Evolutionary conservation across 768 basidiomycete genomes (phyloP).

Genomic region (Coprinopsis strossmayeri): DNA sequence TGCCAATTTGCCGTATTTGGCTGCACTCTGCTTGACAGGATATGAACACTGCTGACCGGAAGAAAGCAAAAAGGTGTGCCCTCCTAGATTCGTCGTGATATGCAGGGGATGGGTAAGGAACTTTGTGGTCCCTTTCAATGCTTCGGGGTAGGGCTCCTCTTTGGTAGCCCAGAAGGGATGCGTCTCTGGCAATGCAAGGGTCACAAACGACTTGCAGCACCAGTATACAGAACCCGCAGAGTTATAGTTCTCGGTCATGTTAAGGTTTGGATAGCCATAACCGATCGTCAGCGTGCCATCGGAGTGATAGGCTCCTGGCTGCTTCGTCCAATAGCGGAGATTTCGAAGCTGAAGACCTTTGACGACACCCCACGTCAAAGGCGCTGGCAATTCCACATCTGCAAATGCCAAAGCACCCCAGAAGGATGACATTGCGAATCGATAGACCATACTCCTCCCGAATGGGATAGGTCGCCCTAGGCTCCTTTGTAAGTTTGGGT

Average conservation of each 20-base stretch:
- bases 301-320: slow-evolving; percentile 52
- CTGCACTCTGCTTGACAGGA: slow-evolving; percentile 69
- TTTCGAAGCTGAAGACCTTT: slow-evolving; percentile 72
- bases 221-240: slow-evolving; percentile 75
- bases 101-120: slow-evolving; percentile 58
- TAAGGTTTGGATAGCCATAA: slow-evolving; percentile 63
- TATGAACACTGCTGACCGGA: slow-evolving; percentile 79
- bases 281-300: slow-evolving; percentile 72
- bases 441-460: slow-evolving; percentile 69
- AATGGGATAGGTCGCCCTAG: slow-evolving; percentile 70
- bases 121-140: slow-evolving; percentile 39
- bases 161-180: slow-evolving; percentile 68
- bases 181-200: slow-evolving; percentile 53
- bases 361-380: slow-evolving; percentile 67
- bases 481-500: background rate
- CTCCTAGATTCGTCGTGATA: slow-evolving; percentile 55
- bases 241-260: slow-evolving; percentile 78
- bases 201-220: slow-evolving; percentile 73
- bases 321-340: slow-evolving; percentile 63
- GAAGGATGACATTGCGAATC: slow-evolving; percentile 79
- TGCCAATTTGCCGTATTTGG: slow-evolving; percentile 74
- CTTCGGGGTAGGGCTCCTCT: slow-evolving; percentile 60
- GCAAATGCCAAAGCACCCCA: slow-evolving; percentile 73
- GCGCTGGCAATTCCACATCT: slow-evolving; percentile 59
- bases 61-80: slow-evolving; percentile 66